Evolutionary conservation across 1,284 basidiomycete species (phyloP).

Genomic region (Apiotrichum siamense): DNA sequence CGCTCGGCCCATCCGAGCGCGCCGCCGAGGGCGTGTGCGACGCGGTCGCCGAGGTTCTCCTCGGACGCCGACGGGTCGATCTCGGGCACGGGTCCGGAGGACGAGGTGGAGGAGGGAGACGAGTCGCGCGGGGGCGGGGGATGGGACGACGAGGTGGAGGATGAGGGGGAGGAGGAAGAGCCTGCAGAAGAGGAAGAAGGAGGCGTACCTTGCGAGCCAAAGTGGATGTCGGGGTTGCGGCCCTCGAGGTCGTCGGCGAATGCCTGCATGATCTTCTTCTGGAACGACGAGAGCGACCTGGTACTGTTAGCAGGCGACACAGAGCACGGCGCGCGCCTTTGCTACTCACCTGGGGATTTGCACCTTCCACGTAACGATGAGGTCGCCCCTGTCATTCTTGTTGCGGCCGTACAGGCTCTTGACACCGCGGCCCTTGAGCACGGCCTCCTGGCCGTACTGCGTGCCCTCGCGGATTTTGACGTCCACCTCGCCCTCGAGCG

Average conservation of each 20-base stretch:
- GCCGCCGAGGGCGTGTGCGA: conserved; percentile 34
- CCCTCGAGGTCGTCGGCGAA: conserved; percentile 93
- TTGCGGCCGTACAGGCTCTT: conserved; percentile 59
- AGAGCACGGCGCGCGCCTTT: not conserved
- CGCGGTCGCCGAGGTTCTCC: conserved; percentile 17
- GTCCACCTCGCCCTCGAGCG: conserved; percentile 91
- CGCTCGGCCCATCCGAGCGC: conserved; percentile 38
- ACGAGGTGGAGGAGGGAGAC: not conserved
- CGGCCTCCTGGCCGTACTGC: conserved; percentile 95
- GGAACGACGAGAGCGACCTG: conserved; percentile 72
- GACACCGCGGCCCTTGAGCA: conserved; percentile 83
- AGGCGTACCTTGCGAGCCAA: conserved; percentile 13
- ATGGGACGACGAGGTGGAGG: not conserved
- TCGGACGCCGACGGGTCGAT: not conserved
- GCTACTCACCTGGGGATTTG: conserved; percentile 75
- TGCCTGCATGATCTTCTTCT: conserved; percentile 78
- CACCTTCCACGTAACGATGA: conserved; percentile 84
- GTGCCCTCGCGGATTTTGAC: conserved; percentile 89
- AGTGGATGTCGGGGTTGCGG: conserved; percentile 45
- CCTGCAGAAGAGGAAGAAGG: not conserved
- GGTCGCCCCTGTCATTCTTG: conserved; percentile 62
- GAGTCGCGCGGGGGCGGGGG: too few species aligned
- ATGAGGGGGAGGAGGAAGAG: conserved; percentile 8
- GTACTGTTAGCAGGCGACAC: not conserved
- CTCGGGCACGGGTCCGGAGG: conserved; percentile 12